phyloP scores from a whole-genome alignment of 371 early-diverging fungal genomes.

The Circinella umbellata region DNA sequence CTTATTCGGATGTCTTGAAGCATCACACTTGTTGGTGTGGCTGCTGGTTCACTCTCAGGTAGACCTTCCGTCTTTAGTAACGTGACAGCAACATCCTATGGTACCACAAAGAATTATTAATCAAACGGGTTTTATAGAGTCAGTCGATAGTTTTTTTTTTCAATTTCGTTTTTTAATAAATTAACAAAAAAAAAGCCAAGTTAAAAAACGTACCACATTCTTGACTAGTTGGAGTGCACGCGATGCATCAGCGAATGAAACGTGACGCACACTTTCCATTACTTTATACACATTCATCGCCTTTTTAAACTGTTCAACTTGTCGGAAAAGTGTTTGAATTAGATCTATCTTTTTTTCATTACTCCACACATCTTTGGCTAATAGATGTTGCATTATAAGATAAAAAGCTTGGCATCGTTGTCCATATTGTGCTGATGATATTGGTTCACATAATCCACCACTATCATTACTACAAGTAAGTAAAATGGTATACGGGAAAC shows the following conservation, averaged over 20 bases:
- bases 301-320: constrained; percentile 52
- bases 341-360: constrained; percentile 54
- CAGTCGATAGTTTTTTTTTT: constrained; percentile 10
- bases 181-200: background rate
- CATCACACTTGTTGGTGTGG: constrained; percentile 22
- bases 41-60: constrained; percentile 19
- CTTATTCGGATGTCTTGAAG: constrained; percentile 53
- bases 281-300: constrained; percentile 49
- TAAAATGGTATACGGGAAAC: constrained; percentile 53
- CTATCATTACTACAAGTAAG: constrained; percentile 27
- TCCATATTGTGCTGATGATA: constrained; percentile 27
- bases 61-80: constrained; percentile 43
- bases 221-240: constrained; percentile 40
- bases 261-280: constrained; percentile 51
- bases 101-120: constrained; percentile 5
- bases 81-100: constrained; percentile 43
- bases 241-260: constrained; percentile 54
- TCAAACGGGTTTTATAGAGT: background rate
- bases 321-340: constrained; percentile 53
- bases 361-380: constrained; percentile 55
- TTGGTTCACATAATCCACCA: constrained; percentile 20
- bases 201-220: constrained; percentile 37
- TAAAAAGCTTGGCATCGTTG: constrained; percentile 57
- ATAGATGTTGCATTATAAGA: constrained; percentile 57
- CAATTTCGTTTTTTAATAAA: too few species aligned